Percentiles rank a stretch among this genome's conserved stretches.
Conservation (phyloP, 495 filamentous ascomycete species). For the Penicillium egyptiacum region DNA sequence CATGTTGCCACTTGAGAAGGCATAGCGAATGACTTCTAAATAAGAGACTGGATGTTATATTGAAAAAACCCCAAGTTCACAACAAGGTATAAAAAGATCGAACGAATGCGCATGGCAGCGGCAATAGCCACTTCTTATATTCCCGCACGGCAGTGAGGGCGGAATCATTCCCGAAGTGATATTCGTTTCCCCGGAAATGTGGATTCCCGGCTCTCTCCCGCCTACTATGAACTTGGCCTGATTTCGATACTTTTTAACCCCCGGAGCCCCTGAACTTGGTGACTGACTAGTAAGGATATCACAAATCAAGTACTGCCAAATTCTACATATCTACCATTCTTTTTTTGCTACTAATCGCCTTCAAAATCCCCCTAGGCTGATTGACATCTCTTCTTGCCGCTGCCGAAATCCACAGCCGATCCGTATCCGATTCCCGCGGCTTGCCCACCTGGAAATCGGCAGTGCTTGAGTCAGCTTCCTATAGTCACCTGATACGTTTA, state of each 20-base stretch:
- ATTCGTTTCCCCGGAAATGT: conserved; percentile 19
- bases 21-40: conserved; percentile 30
- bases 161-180: conserved; percentile 11
- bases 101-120: conserved; percentile 4
- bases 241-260: background rate
- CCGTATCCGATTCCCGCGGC: conserved; percentile 11
- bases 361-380: background rate
- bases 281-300: background rate
- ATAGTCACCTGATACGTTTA: conserved; percentile 1
- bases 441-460: background rate
- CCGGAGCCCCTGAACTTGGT: background rate
- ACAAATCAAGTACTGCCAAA: background rate
- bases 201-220: conserved; percentile 14
- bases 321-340: background rate
- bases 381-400: background rate
- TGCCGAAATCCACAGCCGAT: conserved; percentile 17
- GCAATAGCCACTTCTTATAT: conserved; percentile 23
- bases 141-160: conserved; percentile 20
- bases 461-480: background rate
- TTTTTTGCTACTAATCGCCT: conserved; percentile 2
- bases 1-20: conserved; percentile 47
- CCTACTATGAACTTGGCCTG: background rate
- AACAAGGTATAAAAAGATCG: conserved; percentile 6
- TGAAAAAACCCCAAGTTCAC: background rate
- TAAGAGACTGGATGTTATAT: background rate